These are phyloP conservation scores for Gaeumannomyces tritici DNA, from an alignment of 2,329 filamentous ascomycete genomes.

Conservation along the genomic window DNA sequence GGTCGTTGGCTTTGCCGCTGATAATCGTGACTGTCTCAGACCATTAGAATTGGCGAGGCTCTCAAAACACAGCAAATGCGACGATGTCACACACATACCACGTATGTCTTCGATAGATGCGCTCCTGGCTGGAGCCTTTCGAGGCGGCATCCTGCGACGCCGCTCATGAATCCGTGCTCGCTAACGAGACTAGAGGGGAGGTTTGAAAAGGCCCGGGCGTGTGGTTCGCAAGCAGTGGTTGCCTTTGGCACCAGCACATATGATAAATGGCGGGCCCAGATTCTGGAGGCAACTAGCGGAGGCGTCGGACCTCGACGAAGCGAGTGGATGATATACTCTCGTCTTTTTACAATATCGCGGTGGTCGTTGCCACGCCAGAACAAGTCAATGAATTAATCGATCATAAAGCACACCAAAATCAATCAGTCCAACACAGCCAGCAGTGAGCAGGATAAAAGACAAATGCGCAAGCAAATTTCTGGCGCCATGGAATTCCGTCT, in stretches of 20 bases:
- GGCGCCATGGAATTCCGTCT: neutral
- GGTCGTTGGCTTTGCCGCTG: conserved; percentile 9
- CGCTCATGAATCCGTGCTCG: neutral
- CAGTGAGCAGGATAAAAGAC: neutral
- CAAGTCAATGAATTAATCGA: neutral
- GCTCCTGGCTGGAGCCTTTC: neutral
- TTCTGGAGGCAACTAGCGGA: neutral
- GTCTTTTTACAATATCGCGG: neutral
- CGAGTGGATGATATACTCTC: neutral
- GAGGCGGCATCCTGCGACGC: conserved; percentile 1
- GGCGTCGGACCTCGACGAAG: neutral
- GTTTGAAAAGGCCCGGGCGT: neutral
- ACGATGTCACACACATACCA: neutral
- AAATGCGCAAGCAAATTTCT: neutral
- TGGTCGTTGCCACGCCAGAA: neutral
- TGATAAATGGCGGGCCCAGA: neutral
- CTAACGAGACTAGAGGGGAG: neutral
- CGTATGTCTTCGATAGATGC: conserved; percentile 1
- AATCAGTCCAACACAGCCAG: neutral
- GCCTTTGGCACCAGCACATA: neutral
- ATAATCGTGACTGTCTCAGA: conserved; percentile 9
- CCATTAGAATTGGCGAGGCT: neutral
- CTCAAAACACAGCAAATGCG: neutral
- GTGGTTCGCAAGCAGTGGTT: neutral
- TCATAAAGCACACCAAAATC: neutral